Evolutionary conservation across 208 protist genomes (phyloP), one percentile per base, ranked within the genome.

Genomic region (Leishmania guyanensis): DNA sequence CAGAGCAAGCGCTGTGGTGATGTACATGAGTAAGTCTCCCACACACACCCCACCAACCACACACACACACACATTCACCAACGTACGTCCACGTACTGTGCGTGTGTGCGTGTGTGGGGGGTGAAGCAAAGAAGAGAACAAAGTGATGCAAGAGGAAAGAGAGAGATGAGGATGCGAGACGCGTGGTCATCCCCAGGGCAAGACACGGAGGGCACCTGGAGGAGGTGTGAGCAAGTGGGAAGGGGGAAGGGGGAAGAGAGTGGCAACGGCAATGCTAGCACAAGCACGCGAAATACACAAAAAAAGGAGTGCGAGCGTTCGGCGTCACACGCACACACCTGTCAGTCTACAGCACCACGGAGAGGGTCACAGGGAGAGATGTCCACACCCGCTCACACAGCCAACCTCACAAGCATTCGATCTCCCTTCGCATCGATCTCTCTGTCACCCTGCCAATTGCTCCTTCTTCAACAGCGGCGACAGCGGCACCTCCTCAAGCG

Each of bases 401-500:
- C 17, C 26, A 50, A 29, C 22, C 43, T 72, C 6, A 60, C n/a
- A 58, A 58, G 33, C 62, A 70, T 33, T n/a, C 5, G 2, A 1
- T 20, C 20, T 8, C n/a, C n/a, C 48, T 39, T 56, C 53, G 14
- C 71, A 39, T 51, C 80, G 4, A 20, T 54, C 26, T 1, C 43
- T 16, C 48, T 8, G n/a, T 64, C 29, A 39, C 64, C 26, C 50
- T n/a, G 26, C 33, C 48, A 22, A 48, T n/a, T 17, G 26, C 12
- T 80, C 36, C 2, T 17, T 48, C 58, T 80, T 17, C 22, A 9
- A 60, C 29, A 17, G 39, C 60, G 62, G 53, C 50, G n/a, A 80
- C 46, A 77, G 81, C 26, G 91, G 84, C 69, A 97, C 90, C 78
- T 97, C 94, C 84, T 97, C 88, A 51, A 97, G 83, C 12, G 60